These are phyloP conservation scores for Cryptococcus floricola DNA, from an alignment of 1,284 basidiomycete genomes.

Conservation along the genomic window DNA sequence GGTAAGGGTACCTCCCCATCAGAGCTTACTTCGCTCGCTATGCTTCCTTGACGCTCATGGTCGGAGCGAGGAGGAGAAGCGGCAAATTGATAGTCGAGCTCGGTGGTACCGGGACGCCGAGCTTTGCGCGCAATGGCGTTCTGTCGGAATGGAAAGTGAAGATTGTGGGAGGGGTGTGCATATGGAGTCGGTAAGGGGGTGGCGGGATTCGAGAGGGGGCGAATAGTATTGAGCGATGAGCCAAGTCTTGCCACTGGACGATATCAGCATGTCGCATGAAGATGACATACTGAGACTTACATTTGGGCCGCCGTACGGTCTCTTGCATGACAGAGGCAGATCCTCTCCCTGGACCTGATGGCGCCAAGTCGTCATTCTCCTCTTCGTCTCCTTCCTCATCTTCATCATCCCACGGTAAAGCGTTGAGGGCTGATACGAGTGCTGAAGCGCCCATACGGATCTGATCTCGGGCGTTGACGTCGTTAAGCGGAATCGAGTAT, in stretches of 20 bases:
- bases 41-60: slow-evolving; percentile 1
- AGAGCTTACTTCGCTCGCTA: neutral
- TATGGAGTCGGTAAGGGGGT: slow-evolving; percentile 2
- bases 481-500: neutral
- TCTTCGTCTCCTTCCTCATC: slow-evolving; percentile 19
- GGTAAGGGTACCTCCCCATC: slow-evolving; percentile 12
- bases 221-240: slow-evolving; percentile 43
- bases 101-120: slow-evolving; percentile 23
- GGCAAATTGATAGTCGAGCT: slow-evolving; percentile 36
- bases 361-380: slow-evolving; percentile 5
- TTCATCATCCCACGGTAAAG: slow-evolving; percentile 39
- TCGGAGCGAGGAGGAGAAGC: neutral
- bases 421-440: slow-evolving; percentile 44
- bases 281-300: slow-evolving; percentile 1
- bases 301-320: slow-evolving; percentile 4
- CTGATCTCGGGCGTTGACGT: slow-evolving; percentile 14
- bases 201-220: slow-evolving; percentile 22
- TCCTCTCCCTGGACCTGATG: slow-evolving; percentile 1
- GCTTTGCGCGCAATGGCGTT: slow-evolving; percentile 41
- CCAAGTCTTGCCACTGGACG: slow-evolving; percentile 28
- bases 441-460: slow-evolving; percentile 45
- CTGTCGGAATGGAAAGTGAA: slow-evolving; percentile 40
- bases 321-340: slow-evolving; percentile 11
- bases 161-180: slow-evolving; percentile 7
- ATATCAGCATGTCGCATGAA: slow-evolving; percentile 2